Evolutionary conservation across 2,329 filamentous ascomycete genomes (phyloP).

Genomic region (Xylaria sp.): DNA sequence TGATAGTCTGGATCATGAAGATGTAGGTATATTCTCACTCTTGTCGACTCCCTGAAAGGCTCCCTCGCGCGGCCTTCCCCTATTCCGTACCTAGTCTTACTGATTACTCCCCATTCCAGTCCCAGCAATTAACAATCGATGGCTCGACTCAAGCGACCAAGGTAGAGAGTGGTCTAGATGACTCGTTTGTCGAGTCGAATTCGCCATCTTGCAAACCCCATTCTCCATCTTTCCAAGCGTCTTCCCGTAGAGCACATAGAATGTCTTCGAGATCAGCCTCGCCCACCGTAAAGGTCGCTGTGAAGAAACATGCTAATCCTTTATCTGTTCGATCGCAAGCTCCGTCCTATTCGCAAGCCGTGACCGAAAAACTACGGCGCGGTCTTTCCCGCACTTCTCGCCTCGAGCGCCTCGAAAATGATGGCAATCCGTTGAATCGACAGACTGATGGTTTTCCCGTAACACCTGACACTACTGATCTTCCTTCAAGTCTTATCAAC

Average conservation of each 20-base stretch:
- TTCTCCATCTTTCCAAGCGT: constrained; percentile 34
- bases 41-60: constrained; percentile 2
- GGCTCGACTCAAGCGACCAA: constrained; percentile 38
- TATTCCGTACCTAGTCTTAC: constrained; percentile 22
- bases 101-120: constrained; percentile 35
- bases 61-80: constrained; percentile 4
- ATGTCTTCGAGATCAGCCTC: constrained; percentile 43
- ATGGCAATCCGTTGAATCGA: constrained; percentile 32
- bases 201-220: constrained; percentile 35
- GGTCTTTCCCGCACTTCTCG: constrained; percentile 42
- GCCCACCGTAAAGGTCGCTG: constrained; percentile 39
- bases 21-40: constrained; percentile 30
- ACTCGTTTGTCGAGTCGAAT: constrained; percentile 38
- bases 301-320: constrained; percentile 42
- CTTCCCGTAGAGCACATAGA: constrained; percentile 43
- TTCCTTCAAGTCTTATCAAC: constrained; percentile 36
- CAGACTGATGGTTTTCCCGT: constrained; percentile 48
- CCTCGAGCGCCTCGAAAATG: constrained; percentile 40
- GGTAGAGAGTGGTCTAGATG: constrained; percentile 42
- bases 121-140: constrained; percentile 33
- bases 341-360: constrained; percentile 38
- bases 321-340: constrained; percentile 37
- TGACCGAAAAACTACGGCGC: constrained; percentile 49
- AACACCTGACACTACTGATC: constrained; percentile 64
- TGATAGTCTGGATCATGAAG: constrained; percentile 23